Evolutionary conservation across 768 basidiomycete species (phyloP), one percentile per base, ranked within the genome.

Genomic region (Boletus edulis): DNA sequence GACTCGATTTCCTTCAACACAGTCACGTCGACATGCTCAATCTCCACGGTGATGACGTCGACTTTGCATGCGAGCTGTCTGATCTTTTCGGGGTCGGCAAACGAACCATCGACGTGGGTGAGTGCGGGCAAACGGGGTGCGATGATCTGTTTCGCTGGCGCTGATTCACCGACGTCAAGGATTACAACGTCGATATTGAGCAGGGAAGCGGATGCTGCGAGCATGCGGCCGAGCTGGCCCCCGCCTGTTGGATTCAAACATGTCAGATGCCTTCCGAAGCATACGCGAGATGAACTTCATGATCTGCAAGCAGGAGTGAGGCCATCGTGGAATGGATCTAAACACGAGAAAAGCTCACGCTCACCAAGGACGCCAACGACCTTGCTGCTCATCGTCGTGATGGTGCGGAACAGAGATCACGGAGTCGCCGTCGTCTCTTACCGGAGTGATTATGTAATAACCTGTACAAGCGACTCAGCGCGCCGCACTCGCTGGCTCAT

Each of bases 201-300:
- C 32, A 93, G 79, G 3, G 94, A 87, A 4, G 96, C 95, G 0
- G 95, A 86, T 32, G 87, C 86, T 5, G 88, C 91, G 14, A 99
- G 81, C 97, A 99, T 99, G 22, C 96, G 92, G 24, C 96, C 96
- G 24, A 99, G 84, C 73, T 98, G 96, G 58, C 96, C 95, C 37
- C 97, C 97, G 58, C 96, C 96, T 95, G 55, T 62, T 15, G 27
- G 32, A 18, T 31, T 32, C 18, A 49, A 47, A 35, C 10, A 27
- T 31, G 37, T 55, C 12, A 64, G 55, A 38, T 52, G 43, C 32
- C 32, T 35, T 20, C 22, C 32, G 41, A 20, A 14, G 38, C 4
- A 22, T 17, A 56, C 15, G 38, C n/a, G 38, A 41, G 22, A 45
- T 48, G 40, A 27, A 40, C 5, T 20, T 13, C 46, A 47, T n/a